Conservation (phyloP, 73 alveolate genomes). For the Blepharisma stoltei region DNA sequence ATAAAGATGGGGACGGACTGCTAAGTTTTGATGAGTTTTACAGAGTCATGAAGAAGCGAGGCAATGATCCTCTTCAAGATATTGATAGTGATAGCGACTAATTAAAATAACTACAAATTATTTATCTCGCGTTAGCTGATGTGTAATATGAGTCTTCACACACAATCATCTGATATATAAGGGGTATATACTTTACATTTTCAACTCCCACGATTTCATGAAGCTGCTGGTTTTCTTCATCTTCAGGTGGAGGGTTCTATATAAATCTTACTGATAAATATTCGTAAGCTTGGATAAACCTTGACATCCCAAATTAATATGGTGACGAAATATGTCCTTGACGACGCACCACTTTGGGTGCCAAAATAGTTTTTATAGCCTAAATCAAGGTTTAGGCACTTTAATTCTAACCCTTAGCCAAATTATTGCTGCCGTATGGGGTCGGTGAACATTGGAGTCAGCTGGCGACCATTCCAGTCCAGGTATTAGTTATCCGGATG, state of each 20-base stretch:
- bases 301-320: conserved; percentile 69
- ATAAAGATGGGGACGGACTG: conserved; percentile 88
- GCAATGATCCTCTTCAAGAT: conserved; percentile 75
- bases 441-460: no score
- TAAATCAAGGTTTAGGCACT: no score
- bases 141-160: conserved; percentile 88
- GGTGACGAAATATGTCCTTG: no score
- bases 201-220: conserved; percentile 56
- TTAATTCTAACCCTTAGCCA: no score
- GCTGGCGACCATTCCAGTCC: no score
- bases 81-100: conserved; percentile 66
- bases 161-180: conserved; percentile 82
- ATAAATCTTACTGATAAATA: conserved; percentile 24
- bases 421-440: no score
- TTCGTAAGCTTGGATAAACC: conserved; percentile 64
- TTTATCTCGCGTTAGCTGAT: neutral
- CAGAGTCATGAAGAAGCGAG: conserved; percentile 77
- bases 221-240: conserved; percentile 54
- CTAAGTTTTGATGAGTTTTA: conserved; percentile 78
- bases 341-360: no score
- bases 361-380: no score
- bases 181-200: conserved; percentile 57
- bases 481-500: no score
- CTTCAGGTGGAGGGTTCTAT: conserved; percentile 26
- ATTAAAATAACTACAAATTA: no score